Evolutionary conservation across 106 monocot species (phyloP).

Genomic region (Phalaenopsis equestris): DNA sequence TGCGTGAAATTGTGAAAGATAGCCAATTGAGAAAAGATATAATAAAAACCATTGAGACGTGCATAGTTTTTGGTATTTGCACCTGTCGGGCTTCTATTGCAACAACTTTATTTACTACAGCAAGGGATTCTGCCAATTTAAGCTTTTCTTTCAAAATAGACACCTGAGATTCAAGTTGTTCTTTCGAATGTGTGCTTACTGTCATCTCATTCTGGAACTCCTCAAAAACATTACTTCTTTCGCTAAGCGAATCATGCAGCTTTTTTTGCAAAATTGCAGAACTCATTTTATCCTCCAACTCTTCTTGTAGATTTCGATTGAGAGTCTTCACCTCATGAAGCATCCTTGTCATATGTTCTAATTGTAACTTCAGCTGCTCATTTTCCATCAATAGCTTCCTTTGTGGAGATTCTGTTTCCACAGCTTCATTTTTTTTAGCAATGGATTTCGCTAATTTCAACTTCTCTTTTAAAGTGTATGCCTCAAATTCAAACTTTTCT

Average conservation of each 20-base stretch:
- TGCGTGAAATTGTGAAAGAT: slow-evolving; percentile 14
- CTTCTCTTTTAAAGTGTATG: background rate
- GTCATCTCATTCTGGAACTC: slow-evolving; percentile 31
- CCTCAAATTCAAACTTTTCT: background rate
- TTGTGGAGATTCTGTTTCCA: slow-evolving; percentile 4
- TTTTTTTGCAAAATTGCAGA: slow-evolving; percentile 43
- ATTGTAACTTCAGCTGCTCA: slow-evolving; percentile 31
- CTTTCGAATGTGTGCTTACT: slow-evolving; percentile 37
- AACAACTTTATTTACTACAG: slow-evolving; percentile 86
- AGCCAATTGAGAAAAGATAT: background rate
- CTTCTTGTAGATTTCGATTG: slow-evolving; percentile 17
- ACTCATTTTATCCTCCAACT: slow-evolving; percentile 30
- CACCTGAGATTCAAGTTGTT: slow-evolving; percentile 25
- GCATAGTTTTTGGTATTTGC: slow-evolving; percentile 3
- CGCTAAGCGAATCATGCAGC: slow-evolving; percentile 33
- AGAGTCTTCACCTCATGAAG: slow-evolving; percentile 14
- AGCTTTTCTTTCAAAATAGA: slow-evolving; percentile 45
- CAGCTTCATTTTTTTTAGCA: slow-evolving; percentile 10
- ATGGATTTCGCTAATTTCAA: background rate
- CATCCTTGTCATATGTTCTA: slow-evolving; percentile 20
- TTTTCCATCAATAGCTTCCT: slow-evolving; percentile 25
- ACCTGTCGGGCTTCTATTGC: slow-evolving; percentile 78
- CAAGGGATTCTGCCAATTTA: slow-evolving; percentile 68
- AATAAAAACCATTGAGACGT: background rate
- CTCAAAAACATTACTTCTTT: slow-evolving; percentile 24